Base-by-base conservation (phyloP, 805 yeast species). In the Candida anglica region DNA sequence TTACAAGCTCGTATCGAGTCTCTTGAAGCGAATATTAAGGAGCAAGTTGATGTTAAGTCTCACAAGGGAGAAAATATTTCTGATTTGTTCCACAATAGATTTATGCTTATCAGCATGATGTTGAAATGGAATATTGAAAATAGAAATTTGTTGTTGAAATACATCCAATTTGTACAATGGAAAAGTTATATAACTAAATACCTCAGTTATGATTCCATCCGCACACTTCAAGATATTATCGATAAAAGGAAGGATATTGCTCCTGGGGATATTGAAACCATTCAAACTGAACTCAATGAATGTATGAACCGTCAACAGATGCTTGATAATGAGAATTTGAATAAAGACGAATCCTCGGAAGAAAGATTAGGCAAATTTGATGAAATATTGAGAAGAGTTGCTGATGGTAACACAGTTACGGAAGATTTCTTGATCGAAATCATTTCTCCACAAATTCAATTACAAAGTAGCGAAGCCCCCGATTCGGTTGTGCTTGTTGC, bases 401-500 rank as follows among this genome's bases (percentile, higher is more conserved):
- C 32, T 3, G 32, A 30, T 1, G 43, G 42, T 6, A 37, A 44
- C 32, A 40, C 36, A 4, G 38, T 63, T 9, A 34, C 71, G 66
- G 67, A 63, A 30, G 71, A 66, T 40, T 66, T 47, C 38, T 40
- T 55, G 32, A 49, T 67, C 21, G 68, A 64, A 24, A 53, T 66
- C 6, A 48, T 65, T 2, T 61, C 69, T 0, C 72, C 73, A 1
- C 73, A 67, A 36, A 66, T 67, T 28, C 73, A 67, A 39, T 42
- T 67, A 9, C 66, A 63, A 36, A 53, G 67, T 28, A 58, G 59
- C 8, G 69, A 61, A 19, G 42, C 44, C 14, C 58, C 64, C 3
- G 77, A 75, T 27, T 64, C 83, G 2, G 75, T 85, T 33, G 67
- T 87, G 9, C 54, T 88, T 21, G 66, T 89, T n/a, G 73, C 84